phyloP scores from a whole-genome alignment of 2,329 filamentous ascomycete genomes.

The Alternaria viburni region DNA sequence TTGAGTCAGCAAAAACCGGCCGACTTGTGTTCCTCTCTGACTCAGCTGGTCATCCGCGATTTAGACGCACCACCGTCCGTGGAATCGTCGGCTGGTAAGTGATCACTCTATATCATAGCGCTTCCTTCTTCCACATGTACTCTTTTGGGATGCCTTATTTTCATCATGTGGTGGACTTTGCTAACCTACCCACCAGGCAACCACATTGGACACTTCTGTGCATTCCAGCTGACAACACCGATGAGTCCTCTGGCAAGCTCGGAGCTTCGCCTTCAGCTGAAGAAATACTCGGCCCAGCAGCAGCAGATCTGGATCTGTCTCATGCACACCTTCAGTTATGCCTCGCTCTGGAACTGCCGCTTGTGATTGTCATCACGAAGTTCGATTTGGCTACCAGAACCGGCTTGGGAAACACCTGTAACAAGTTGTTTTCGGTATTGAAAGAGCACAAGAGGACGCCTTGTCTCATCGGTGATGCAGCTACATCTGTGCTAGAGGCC shows the following conservation, averaged over 20 bases:
- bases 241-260: conserved; percentile 51
- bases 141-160: no score
- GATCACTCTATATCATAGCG: neutral
- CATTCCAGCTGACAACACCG: conserved; percentile 77
- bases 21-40: conserved; percentile 89
- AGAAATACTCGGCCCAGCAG: conserved; percentile 59
- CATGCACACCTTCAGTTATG: conserved; percentile 85
- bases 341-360: conserved; percentile 76
- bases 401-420: conserved; percentile 72
- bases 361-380: conserved; percentile 88
- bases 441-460: conserved; percentile 78
- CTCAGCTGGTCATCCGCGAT: conserved; percentile 88
- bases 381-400: conserved; percentile 81
- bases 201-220: conserved; percentile 94
- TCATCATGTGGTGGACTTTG: neutral
- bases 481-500: conserved; percentile 40
- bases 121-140: neutral
- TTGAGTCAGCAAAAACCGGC: conserved; percentile 70
- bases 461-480: conserved; percentile 63
- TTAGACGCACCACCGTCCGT: conserved; percentile 84
- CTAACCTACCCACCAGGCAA: conserved; percentile 51
- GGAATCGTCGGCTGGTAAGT: conserved; percentile 83
- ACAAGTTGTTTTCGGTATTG: conserved; percentile 75
- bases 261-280: conserved; percentile 59
- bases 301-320: conserved; percentile 71